Conservation (phyloP, 1,139 yeast species). For the Blastobotrys ciferrii region DNA sequence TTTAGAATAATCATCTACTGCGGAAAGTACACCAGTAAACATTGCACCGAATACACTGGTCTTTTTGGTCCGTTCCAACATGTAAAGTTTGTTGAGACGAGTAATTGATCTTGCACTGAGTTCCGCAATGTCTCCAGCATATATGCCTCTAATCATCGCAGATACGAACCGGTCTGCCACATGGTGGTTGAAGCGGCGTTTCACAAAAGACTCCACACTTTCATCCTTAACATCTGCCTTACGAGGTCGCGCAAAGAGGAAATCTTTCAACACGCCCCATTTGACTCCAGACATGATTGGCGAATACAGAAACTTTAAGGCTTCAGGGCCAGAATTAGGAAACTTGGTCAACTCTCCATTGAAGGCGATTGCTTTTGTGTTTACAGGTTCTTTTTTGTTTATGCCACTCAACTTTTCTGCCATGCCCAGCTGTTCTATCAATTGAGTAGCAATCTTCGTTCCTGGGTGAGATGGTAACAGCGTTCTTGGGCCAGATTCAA, state of each 20-base stretch:
- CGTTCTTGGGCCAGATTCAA: slow-evolving; percentile 45
- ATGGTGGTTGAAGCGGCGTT: slow-evolving; percentile 64
- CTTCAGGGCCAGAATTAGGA: slow-evolving; percentile 30
- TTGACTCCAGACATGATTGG: slow-evolving; percentile 43
- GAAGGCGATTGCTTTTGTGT: slow-evolving; percentile 55
- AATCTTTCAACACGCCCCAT: slow-evolving; percentile 33
- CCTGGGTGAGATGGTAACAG: slow-evolving; percentile 41
- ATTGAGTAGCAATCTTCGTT: slow-evolving; percentile 30
- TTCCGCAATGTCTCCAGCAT: slow-evolving; percentile 76
- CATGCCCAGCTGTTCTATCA: slow-evolving; percentile 46
- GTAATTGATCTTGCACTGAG: slow-evolving; percentile 62
- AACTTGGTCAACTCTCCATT: slow-evolving; percentile 34
- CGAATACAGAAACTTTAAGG: slow-evolving; percentile 30
- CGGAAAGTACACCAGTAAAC: slow-evolving; percentile 33
- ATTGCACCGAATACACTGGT: slow-evolving; percentile 49
- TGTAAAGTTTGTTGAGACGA: slow-evolving; percentile 42
- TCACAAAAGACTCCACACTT: slow-evolving; percentile 62
- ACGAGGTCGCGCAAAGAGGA: slow-evolving; percentile 39
- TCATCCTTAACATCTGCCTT: slow-evolving; percentile 52
- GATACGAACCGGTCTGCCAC: slow-evolving; percentile 67
- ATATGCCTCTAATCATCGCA: slow-evolving; percentile 85
- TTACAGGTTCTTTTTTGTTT: slow-evolving; percentile 50
- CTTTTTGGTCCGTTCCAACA: slow-evolving; percentile 59
- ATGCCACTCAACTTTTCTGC: slow-evolving; percentile 49
- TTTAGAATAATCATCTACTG: slow-evolving; percentile 30